Base-by-base conservation (phyloP, 805 yeast genomes). In the Saturnispora zaruensis region DNA sequence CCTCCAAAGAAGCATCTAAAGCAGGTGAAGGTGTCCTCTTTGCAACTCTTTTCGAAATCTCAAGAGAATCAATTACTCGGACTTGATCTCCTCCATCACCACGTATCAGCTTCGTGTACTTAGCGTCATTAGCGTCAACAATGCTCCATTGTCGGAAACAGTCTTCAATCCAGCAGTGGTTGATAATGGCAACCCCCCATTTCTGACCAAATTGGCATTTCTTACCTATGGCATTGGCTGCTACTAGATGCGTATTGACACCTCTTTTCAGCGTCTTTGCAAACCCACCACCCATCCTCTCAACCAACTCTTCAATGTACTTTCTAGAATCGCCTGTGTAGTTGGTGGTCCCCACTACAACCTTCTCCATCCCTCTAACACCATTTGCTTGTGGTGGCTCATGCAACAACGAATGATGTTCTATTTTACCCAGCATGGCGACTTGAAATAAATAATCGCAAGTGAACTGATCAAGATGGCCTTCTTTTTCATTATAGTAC, bases 111-210 rank as follows among this genome's bases (percentile, higher is more conserved):
- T 69, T 67, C 8, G 72, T 61, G 63, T 78, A 87, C 30, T 77
- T 69, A 0, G 66, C 57, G 4, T 64, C 73, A 41, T 11, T 36
- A 8, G 40, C 40, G 20, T 80, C 78, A 55, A 75, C 73, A 5
- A 72, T 55, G 46, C 66, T 67, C 90, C 93, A 85, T 43, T 73
- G 65, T 0, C 76, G 69, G 54, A 74, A 91, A 40, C 88, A 76
- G 49, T 86, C 90, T 60, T 91, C 98, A 13, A 91, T 66, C 99
- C 99, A 91, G 13, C 82, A 60, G 65, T 88, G 96, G 59, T 85
- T 89, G 1, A 87, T 81, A 2, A 84, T 70, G 28, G 73, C 72
- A 21, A 87, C 67, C 3, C 65, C 56, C 96, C 96, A 89, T 53
- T 74, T 73, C 33, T 70, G 61, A 0, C 93, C 95, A 16, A 89